These are phyloP conservation scores for Jamesozyma hellenica DNA, from an alignment of 805 yeast species.

Conservation along the genomic window DNA sequence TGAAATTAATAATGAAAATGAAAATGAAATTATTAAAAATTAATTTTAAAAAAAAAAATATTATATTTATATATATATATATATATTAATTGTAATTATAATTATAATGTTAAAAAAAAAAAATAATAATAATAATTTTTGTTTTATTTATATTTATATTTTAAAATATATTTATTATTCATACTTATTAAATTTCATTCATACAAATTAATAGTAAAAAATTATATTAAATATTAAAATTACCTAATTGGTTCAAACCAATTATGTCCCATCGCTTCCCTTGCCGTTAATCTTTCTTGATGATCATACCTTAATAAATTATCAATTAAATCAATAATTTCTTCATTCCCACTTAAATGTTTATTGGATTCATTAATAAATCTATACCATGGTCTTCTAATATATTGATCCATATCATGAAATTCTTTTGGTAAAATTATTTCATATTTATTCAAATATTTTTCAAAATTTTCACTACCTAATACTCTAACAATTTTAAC, in stretches of 20 bases:
- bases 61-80: no score
- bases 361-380: conserved; percentile 64
- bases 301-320: conserved; percentile 76
- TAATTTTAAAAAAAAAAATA: no score
- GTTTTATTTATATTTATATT: no score
- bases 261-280: conserved; percentile 70
- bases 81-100: no score
- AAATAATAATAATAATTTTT: no score
- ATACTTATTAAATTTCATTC: no score
- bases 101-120: no score
- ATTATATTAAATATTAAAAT: no score
- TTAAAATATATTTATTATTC: no score
- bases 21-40: no score
- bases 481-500: conserved; percentile 80
- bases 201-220: no score
- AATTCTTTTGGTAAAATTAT: conserved; percentile 65
- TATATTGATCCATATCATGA: conserved; percentile 63
- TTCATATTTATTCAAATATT: conserved; percentile 62
- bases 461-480: conserved; percentile 72
- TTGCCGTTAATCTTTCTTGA: conserved; percentile 78
- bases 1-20: no score
- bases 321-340: conserved; percentile 73
- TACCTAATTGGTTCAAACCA: conserved; percentile 23
- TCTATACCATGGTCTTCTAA: conserved; percentile 77
- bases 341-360: conserved; percentile 51